Conservation (phyloP, 2,329 filamentous ascomycete species). For the Westerdykella aurantiaca region DNA sequence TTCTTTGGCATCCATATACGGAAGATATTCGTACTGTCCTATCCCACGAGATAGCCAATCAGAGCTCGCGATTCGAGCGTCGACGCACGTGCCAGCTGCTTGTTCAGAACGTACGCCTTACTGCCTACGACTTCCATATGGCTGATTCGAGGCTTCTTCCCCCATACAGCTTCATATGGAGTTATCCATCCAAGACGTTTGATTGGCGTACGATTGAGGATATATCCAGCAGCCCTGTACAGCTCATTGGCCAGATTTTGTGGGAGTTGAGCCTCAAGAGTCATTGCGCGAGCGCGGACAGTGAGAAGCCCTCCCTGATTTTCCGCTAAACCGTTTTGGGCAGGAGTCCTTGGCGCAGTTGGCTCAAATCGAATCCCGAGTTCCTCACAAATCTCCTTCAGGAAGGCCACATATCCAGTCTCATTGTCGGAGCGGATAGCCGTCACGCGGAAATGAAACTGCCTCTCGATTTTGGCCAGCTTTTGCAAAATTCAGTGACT, state of each 20-base stretch:
- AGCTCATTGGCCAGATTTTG: background rate
- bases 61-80: slow-evolving; percentile 9
- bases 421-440: background rate
- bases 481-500: background rate
- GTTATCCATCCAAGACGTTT: slow-evolving; percentile 10
- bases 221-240: slow-evolving; percentile 5
- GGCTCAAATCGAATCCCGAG: slow-evolving; percentile 1
- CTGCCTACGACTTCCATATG: slow-evolving; percentile 8
- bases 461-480: background rate
- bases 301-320: background rate
- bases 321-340: slow-evolving; percentile 5
- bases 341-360: background rate
- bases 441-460: background rate
- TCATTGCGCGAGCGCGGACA: slow-evolving; percentile 2
- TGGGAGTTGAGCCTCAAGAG: slow-evolving; percentile 1
- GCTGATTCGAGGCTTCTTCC: slow-evolving; percentile 8
- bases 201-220: slow-evolving; percentile 11
- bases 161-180: slow-evolving; percentile 9
- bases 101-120: slow-evolving; percentile 7
- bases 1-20: slow-evolving; percentile 6
- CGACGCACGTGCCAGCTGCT: slow-evolving; percentile 5
- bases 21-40: slow-evolving; percentile 14
- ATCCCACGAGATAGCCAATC: slow-evolving; percentile 14
- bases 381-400: background rate
- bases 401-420: background rate